Conservation (phyloP, 495 filamentous ascomycete species). For the Penicillium nucicola region DNA sequence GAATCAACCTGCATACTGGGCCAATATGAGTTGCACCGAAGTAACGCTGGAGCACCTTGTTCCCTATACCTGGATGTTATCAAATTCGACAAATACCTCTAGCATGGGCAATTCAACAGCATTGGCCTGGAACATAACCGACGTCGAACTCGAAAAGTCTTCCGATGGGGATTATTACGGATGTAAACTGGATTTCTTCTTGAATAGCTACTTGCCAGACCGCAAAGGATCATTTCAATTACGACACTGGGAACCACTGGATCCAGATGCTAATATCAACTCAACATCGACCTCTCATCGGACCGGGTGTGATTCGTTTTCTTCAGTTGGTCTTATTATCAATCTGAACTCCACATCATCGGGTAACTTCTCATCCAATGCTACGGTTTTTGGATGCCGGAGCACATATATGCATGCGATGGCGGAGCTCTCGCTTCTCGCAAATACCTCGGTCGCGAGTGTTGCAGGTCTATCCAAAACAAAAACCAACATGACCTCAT, state of each 20-base stretch:
- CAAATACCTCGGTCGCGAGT: constrained; percentile 4
- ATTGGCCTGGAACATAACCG: constrained; percentile 2
- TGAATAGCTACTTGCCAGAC: constrained; percentile 6
- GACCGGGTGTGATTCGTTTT: constrained; percentile 7
- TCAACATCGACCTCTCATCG: constrained; percentile 3
- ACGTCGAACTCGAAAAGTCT: background rate
- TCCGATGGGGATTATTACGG: background rate
- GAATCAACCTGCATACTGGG: constrained; percentile 23
- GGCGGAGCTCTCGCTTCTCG: constrained; percentile 10
- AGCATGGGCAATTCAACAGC: background rate
- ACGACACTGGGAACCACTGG: constrained; percentile 21
- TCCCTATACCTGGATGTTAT: background rate
- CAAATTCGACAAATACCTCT: background rate
- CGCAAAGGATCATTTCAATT: background rate
- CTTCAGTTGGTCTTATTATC: constrained; percentile 10
- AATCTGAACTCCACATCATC: constrained; percentile 1
- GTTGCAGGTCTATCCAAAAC: background rate
- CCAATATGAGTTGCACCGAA: constrained; percentile 14
- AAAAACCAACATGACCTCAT: background rate
- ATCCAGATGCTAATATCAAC: background rate
- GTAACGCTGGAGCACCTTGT: background rate
- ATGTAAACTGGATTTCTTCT: constrained; percentile 7
- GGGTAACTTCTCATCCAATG: constrained; percentile 2
- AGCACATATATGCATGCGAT: constrained; percentile 8
- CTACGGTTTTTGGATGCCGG: constrained; percentile 14